Evolutionary conservation across 148 eudicot species (phyloP).

Genomic region (Silene conica): DNA sequence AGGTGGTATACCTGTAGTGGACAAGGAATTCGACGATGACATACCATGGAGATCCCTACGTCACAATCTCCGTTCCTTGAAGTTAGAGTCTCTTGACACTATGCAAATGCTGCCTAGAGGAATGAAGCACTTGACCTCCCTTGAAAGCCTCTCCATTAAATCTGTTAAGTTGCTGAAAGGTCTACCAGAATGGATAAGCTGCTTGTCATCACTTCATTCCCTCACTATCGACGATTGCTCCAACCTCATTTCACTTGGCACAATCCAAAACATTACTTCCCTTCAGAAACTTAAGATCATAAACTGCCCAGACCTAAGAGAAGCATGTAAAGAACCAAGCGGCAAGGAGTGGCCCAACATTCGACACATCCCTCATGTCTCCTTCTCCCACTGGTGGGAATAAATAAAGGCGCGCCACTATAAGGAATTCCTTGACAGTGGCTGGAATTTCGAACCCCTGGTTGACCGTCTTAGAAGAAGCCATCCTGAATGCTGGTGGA

Average conservation of each 20-base stretch:
- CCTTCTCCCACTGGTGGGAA: background rate
- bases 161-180: background rate
- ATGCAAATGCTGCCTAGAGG: background rate
- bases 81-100: background rate
- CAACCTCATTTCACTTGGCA: background rate
- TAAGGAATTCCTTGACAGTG: too few species aligned
- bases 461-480: too few species aligned
- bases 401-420: background rate
- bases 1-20: background rate
- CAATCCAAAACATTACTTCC: background rate
- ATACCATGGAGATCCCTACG: background rate
- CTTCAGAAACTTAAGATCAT: background rate
- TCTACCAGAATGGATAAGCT: conserved; percentile 10
- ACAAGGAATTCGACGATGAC: background rate
- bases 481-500: too few species aligned
- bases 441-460: too few species aligned
- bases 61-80: background rate
- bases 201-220: conserved; percentile 2
- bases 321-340: background rate
- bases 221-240: rapidly evolving
- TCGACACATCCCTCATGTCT: background rate
- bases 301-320: background rate
- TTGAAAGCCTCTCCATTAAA: background rate
- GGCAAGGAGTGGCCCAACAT: conserved; percentile 19
- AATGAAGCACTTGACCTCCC: conserved; percentile 8